These are phyloP conservation scores for Hypholoma fasciculare DNA, from an alignment of 768 basidiomycete genomes.

Conservation along the genomic window DNA sequence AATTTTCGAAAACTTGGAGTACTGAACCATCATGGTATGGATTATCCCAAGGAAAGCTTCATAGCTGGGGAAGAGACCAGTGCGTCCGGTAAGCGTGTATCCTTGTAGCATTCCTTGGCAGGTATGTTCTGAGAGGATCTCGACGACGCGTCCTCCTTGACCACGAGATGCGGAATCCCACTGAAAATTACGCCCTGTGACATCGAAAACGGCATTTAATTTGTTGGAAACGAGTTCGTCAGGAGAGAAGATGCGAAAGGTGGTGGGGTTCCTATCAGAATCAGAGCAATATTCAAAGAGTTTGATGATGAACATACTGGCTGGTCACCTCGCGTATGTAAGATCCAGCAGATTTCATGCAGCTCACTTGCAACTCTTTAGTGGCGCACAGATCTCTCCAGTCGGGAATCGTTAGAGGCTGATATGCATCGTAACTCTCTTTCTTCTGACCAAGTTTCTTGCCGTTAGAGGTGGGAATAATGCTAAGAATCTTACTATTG, in stretches of 20 bases:
- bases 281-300: background rate
- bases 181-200: constrained; percentile 75
- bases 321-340: constrained; percentile 58
- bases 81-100: constrained; percentile 86
- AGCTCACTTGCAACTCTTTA: constrained; percentile 63
- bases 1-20: constrained; percentile 88
- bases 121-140: constrained; percentile 88
- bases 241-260: constrained; percentile 89
- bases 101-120: constrained; percentile 92
- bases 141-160: constrained; percentile 80
- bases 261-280: constrained; percentile 55
- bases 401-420: constrained; percentile 60
- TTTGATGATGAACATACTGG: constrained; percentile 34
- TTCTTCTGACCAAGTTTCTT: constrained; percentile 71
- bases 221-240: constrained; percentile 90
- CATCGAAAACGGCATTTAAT: constrained; percentile 76
- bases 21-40: constrained; percentile 89
- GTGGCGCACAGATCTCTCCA: constrained; percentile 59
- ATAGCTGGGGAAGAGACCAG: constrained; percentile 86
- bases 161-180: constrained; percentile 73
- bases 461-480: constrained; percentile 54
- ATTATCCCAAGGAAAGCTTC: constrained; percentile 91
- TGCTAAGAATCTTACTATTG: constrained; percentile 51
- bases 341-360: constrained; percentile 71
- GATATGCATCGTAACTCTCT: constrained; percentile 65